phyloP scores from a whole-genome alignment of 2,329 filamentous ascomycete species.

The Botrytis fragariae region DNA sequence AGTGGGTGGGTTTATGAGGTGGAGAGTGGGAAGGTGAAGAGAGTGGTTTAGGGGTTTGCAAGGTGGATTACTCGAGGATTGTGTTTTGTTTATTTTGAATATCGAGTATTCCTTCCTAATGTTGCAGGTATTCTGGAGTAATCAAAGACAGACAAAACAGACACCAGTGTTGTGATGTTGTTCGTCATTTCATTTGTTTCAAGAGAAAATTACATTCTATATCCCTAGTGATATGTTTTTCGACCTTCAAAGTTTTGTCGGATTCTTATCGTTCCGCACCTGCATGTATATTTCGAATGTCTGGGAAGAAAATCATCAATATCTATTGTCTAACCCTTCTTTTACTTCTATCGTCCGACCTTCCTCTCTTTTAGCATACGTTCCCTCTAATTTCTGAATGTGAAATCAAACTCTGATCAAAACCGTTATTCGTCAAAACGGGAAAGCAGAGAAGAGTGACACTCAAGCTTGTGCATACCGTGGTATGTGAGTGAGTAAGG shows the following conservation, averaged over 20 bases:
- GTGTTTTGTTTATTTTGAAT: background rate
- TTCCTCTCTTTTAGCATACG: background rate
- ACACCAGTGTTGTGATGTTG: background rate
- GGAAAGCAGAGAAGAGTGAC: background rate
- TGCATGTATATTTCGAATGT: background rate
- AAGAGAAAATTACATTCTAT: background rate
- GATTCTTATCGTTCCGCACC: background rate
- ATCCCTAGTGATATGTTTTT: background rate
- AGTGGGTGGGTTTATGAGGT: conserved; percentile 79
- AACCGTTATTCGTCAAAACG: background rate
- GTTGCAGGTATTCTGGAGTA: background rate
- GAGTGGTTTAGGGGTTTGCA: conserved; percentile 42
- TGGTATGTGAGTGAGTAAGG: background rate
- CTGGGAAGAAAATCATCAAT: background rate
- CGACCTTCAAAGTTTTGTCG: background rate
- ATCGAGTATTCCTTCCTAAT: background rate
- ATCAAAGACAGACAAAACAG: background rate
- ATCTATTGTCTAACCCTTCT: background rate
- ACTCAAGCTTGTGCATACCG: background rate
- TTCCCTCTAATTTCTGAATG: background rate
- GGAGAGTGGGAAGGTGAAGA: conserved; percentile 62
- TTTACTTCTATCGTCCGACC: background rate
- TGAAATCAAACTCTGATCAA: background rate
- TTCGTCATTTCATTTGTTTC: background rate
- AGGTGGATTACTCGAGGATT: background rate